Percentiles rank a stretch among this genome's conserved stretches.
Conservation (phyloP, 2,329 filamentous ascomycete genomes). For the Lachnellula suecica region DNA sequence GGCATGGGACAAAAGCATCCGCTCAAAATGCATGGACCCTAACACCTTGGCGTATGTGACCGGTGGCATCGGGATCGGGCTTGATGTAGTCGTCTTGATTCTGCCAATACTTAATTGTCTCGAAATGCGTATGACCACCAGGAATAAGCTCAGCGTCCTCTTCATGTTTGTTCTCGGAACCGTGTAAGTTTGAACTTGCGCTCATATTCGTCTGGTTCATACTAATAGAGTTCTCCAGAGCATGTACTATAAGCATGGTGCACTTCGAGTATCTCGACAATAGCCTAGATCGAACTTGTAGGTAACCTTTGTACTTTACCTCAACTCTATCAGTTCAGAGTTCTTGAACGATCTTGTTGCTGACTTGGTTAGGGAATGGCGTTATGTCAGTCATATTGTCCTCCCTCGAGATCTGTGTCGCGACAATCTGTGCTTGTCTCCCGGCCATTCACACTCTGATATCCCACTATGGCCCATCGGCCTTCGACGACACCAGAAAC, state of each 20-base stretch:
- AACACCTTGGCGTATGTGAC: constrained; percentile 65
- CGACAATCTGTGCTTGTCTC: constrained; percentile 28
- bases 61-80: constrained; percentile 66
- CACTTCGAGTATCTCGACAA: constrained; percentile 23
- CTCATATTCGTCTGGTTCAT: background rate
- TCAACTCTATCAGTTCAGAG: background rate
- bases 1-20: constrained; percentile 15
- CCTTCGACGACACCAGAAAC: constrained; percentile 11
- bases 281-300: constrained; percentile 25
- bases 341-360: background rate
- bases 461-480: constrained; percentile 2
- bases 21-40: constrained; percentile 55
- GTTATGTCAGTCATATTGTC: constrained; percentile 28
- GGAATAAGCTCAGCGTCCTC: constrained; percentile 67
- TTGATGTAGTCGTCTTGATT: constrained; percentile 65
- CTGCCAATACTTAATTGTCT: constrained; percentile 64
- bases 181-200: constrained; percentile 53
- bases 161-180: constrained; percentile 67
- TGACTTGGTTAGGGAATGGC: constrained; percentile 19
- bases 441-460: constrained; percentile 23
- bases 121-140: constrained; percentile 58
- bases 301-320: background rate
- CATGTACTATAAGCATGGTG: constrained; percentile 24
- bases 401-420: constrained; percentile 26
- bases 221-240: constrained; percentile 6